A percentile compares a stretch with the other conserved stretches of the same genome.
These are phyloP conservation scores for Goniomonas avonlea DNA, from an alignment of 78 protist species.

Conservation along the genomic window DNA sequence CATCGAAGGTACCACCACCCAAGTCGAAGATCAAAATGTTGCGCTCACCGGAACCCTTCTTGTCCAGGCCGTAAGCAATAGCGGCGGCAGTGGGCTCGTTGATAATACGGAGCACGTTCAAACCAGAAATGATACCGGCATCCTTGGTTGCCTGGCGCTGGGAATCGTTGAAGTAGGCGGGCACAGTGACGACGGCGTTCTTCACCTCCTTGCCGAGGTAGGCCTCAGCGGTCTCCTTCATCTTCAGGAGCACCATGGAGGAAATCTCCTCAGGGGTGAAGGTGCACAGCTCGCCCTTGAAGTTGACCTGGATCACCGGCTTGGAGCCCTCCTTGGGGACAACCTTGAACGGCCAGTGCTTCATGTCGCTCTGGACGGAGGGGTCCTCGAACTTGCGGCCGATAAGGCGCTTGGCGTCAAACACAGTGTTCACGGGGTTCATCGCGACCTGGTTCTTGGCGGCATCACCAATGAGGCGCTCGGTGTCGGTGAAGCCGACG, in stretches of 20 bases:
- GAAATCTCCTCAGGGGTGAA: slow-evolving; percentile 82
- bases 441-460: slow-evolving; percentile 91
- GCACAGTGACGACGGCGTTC: slow-evolving; percentile 81
- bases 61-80: slow-evolving; percentile 81
- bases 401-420: slow-evolving; percentile 83
- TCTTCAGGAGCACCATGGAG: slow-evolving; percentile 61
- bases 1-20: slow-evolving; percentile 97
- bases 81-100: slow-evolving; percentile 97
- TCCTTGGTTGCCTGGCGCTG: slow-evolving; percentile 90
- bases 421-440: slow-evolving; percentile 94
- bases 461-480: slow-evolving; percentile 71
- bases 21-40: slow-evolving; percentile 89
- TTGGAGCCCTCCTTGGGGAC: slow-evolving; percentile 64
- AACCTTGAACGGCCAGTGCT: slow-evolving; percentile 90
- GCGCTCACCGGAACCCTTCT: slow-evolving; percentile 26
- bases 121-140: slow-evolving; percentile 83
- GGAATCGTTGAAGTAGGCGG: slow-evolving; percentile 70
- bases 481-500: slow-evolving; percentile 54
- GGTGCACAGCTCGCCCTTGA: slow-evolving; percentile 68
- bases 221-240: slow-evolving; percentile 72
- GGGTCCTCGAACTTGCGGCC: slow-evolving; percentile 35
- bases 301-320: slow-evolving; percentile 79
- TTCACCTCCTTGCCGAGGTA: slow-evolving; percentile 63
- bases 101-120: slow-evolving; percentile 84
- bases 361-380: slow-evolving; percentile 70